A percentile compares a stretch with the other conserved stretches of the same genome.
These are phyloP conservation scores for Trebouxia sp. DNA, from an alignment of 139 green algal species.

Conservation along the genomic window DNA sequence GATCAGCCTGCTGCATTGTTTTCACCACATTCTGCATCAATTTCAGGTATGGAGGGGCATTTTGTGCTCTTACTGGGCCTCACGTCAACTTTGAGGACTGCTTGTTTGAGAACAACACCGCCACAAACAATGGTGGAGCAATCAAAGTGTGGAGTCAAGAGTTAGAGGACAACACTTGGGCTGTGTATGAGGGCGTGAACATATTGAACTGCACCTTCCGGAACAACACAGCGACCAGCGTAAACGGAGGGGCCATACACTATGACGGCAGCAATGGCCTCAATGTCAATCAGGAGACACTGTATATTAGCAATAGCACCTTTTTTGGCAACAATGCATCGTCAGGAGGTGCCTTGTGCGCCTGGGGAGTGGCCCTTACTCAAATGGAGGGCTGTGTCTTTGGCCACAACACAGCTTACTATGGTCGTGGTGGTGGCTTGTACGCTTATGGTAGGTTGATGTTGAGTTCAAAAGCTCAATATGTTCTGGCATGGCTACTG, in stretches of 20 bases:
- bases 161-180: not conserved
- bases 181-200: not conserved
- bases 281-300: not conserved
- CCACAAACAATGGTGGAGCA: not conserved
- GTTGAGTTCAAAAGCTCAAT: no score
- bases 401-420: not conserved
- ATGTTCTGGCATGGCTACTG: no score
- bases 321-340: not conserved
- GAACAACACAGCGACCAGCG: not conserved
- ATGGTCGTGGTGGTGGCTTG: not conserved
- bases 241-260: not conserved
- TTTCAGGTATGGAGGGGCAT: no score
- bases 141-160: not conserved
- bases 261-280: not conserved
- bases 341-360: not conserved
- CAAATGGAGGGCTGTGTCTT: not conserved
- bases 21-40: no score
- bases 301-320: not conserved
- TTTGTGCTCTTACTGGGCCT: not conserved
- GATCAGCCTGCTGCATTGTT: no score
- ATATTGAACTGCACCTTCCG: not conserved
- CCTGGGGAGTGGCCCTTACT: not conserved
- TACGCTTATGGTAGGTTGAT: conserved; percentile 4
- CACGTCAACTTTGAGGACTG: not conserved
- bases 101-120: not conserved